A percentile compares a stretch with the other conserved stretches of the same genome.
phyloP scores from a whole-genome alignment of 148 eudicot species.

The Oxyria digyna region DNA sequence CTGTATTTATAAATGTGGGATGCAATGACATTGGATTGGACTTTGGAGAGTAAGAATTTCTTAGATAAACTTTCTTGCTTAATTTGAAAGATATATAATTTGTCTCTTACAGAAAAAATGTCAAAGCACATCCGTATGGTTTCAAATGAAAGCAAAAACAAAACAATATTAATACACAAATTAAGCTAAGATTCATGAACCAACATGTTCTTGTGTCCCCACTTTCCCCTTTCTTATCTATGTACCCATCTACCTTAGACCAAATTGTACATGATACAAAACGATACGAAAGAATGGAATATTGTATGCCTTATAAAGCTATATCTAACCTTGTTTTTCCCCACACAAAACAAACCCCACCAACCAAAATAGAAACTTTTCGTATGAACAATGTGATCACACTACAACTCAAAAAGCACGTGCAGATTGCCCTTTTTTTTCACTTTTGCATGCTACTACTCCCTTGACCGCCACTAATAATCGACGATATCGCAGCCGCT shows the following conservation, averaged over 20 bases:
- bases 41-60: too few species aligned
- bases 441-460: background rate
- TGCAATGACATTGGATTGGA: too few species aligned
- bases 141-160: background rate
- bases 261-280: background rate
- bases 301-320: background rate
- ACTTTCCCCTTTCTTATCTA: background rate
- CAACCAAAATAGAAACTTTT: background rate
- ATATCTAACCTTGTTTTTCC: background rate
- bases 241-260: conserved; percentile 1
- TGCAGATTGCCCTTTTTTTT: background rate
- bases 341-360: background rate
- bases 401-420: conserved; percentile 4
- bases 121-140: background rate
- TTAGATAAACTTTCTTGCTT: background rate
- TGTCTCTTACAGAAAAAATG: background rate
- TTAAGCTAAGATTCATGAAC: background rate
- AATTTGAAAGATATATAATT: background rate
- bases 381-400: background rate
- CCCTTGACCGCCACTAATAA: conserved; percentile 9
- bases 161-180: background rate
- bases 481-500: conserved; percentile 10
- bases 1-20: too few species aligned
- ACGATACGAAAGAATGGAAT: conserved; percentile 2
- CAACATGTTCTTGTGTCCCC: background rate